phyloP scores from a whole-genome alignment of 768 basidiomycete genomes.

The Auricularia auricula-judae region DNA sequence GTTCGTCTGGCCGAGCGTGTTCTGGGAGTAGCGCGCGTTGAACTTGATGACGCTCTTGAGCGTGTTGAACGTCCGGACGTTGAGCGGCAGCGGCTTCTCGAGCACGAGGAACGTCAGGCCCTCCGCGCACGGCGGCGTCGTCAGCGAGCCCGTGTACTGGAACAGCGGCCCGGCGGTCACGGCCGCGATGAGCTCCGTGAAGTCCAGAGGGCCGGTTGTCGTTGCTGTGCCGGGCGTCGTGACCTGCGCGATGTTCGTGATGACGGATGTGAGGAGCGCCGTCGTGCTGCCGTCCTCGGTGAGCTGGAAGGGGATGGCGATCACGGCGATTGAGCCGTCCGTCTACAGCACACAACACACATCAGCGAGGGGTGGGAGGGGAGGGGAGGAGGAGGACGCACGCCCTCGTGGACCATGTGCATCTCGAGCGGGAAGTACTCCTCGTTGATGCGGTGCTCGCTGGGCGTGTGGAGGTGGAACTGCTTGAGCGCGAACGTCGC shows the following conservation, averaged over 20 bases:
- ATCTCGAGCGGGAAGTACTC: conserved; percentile 1
- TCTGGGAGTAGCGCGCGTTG: not conserved
- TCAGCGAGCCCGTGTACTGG: not conserved
- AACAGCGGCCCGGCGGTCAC: not conserved
- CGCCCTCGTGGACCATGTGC: not conserved
- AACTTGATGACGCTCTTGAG: conserved; percentile 1
- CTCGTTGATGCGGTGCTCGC: not conserved
- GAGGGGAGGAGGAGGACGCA: not conserved
- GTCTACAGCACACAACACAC: not conserved
- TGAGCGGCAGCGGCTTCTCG: not conserved
- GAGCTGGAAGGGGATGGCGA: conserved; percentile 1
- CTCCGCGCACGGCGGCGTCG: conserved; percentile 1
- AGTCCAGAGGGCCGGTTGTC: not conserved
- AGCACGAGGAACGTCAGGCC: conserved; percentile 1
- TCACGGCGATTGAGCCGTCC: not conserved
- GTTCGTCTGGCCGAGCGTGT: not conserved
- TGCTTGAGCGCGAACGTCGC: not conserved
- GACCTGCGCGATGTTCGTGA: not conserved
- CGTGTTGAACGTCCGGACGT: not conserved
- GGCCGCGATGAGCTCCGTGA: not conserved
- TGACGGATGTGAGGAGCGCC: not conserved
- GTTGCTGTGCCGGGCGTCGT: not conserved
- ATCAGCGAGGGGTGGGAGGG: not conserved
- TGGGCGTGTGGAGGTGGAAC: not conserved
- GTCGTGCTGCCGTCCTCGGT: not conserved